phyloP scores from a whole-genome alignment of 805 yeast genomes.

The Kodamaea laetipori region DNA sequence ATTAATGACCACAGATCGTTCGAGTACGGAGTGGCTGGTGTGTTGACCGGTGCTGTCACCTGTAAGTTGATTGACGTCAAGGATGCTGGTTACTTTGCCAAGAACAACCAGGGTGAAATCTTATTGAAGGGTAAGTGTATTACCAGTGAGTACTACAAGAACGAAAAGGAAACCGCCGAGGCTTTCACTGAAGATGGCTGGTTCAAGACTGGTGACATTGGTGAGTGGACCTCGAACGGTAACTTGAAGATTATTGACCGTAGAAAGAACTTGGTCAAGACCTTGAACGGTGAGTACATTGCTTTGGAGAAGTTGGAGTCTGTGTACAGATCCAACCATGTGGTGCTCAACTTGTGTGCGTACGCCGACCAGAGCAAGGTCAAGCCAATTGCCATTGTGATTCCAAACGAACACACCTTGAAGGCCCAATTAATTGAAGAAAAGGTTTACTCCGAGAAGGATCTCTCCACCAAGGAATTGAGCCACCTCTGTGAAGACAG shows the following conservation, averaged over 20 bases:
- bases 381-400: conserved; percentile 88
- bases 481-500: conserved; percentile 56
- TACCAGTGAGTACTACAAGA: conserved; percentile 75
- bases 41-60: conserved; percentile 78
- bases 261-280: conserved; percentile 93
- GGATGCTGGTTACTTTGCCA: conserved; percentile 89
- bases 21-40: conserved; percentile 80
- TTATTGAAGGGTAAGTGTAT: conserved; percentile 76
- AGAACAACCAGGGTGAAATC: conserved; percentile 91
- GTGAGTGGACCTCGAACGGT: conserved; percentile 85
- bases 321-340: conserved; percentile 78
- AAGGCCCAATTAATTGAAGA: conserved; percentile 57
- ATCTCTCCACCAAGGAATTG: conserved; percentile 45
- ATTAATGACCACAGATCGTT: conserved; percentile 65
- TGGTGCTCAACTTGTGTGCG: conserved; percentile 82
- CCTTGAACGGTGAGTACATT: conserved; percentile 95
- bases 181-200: conserved; percentile 84
- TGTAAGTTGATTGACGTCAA: conserved; percentile 87
- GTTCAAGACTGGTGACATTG: conserved; percentile 97
- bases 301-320: conserved; percentile 95
- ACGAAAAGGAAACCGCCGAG: conserved; percentile 74
- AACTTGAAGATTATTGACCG: conserved; percentile 85
- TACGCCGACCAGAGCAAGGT: conserved; percentile 88
- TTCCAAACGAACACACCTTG: conserved; percentile 73
- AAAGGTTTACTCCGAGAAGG: conserved; percentile 47